Percentiles rank a stretch among this genome's conserved stretches.
These are phyloP conservation scores for Aspergillus nomiae DNA, from an alignment of 2,329 filamentous ascomycete species.

Conservation along the genomic window DNA sequence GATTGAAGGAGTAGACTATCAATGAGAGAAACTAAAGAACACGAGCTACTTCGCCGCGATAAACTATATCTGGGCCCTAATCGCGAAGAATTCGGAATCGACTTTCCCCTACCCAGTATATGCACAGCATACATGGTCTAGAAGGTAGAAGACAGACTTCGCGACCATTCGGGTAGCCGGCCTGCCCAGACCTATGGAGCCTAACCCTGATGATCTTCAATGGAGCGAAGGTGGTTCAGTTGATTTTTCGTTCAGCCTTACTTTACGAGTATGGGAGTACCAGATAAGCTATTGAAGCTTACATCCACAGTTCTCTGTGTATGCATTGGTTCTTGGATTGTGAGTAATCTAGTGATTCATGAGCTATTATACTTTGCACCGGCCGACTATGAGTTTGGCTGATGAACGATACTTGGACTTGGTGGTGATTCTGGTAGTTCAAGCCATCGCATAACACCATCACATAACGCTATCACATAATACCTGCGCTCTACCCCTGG, in stretches of 20 bases:
- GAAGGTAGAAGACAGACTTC: neutral
- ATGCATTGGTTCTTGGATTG: neutral
- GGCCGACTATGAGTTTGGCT: neutral
- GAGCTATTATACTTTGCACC: neutral
- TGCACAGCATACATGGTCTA: neutral
- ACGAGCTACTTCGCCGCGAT: neutral
- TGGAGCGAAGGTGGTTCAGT: neutral
- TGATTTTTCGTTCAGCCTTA: neutral
- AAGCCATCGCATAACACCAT: neutral
- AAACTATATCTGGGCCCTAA: neutral
- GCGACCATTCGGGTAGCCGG: neutral
- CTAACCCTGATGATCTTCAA: neutral
- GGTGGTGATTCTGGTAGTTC: neutral
- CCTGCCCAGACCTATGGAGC: neutral
- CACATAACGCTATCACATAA: neutral
- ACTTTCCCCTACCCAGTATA: neutral
- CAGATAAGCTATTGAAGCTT: neutral
- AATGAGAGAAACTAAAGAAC: neutral
- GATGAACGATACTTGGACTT: neutral
- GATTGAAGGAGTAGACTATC: neutral
- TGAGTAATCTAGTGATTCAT: neutral
- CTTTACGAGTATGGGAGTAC: neutral
- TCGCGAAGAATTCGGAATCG: neutral
- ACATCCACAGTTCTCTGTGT: neutral
- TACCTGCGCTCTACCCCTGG: neutral